These are phyloP conservation scores for Fusarium sp. DNA, from an alignment of 2,329 filamentous ascomycete genomes.

Conservation along the genomic window DNA sequence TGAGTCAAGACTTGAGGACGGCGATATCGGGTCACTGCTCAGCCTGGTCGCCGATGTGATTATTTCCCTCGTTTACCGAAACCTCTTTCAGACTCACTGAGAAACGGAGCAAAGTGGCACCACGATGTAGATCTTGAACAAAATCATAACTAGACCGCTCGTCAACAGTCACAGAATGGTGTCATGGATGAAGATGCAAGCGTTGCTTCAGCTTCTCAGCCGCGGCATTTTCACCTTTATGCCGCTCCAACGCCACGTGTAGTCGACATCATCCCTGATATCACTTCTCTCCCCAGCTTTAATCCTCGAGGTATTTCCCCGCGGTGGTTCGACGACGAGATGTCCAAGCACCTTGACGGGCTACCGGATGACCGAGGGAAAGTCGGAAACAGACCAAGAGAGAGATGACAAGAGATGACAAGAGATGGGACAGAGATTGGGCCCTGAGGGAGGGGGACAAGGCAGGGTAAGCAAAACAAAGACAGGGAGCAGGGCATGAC, in stretches of 20 bases:
- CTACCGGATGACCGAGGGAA: constrained; percentile 2
- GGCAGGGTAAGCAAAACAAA: not conserved
- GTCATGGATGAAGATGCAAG: not conserved
- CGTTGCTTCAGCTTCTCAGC: not conserved
- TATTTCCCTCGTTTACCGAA: not conserved
- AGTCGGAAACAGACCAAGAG: not conserved
- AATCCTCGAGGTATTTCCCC: not conserved
- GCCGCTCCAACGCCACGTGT: not conserved
- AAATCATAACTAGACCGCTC: not conserved
- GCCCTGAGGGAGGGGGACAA: not conserved
- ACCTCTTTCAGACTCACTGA: not conserved
- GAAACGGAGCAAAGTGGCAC: not conserved
- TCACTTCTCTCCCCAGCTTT: not conserved
- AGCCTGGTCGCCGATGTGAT: not conserved
- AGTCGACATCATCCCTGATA: not conserved
- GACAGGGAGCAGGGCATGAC: constrained; percentile 6
- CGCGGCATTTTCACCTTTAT: constrained; percentile 2
- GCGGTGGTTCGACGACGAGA: not conserved
- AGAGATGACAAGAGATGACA: constrained; percentile 6
- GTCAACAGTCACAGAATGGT: constrained; percentile 3
- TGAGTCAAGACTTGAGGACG: not conserved
- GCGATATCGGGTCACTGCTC: not conserved
- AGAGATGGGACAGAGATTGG: constrained; percentile 5
- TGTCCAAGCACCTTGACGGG: not conserved
- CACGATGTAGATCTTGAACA: not conserved